Percentiles rank a stretch among this genome's conserved stretches.
Evolutionary conservation across 805 yeast species (phyloP).

Genomic region (Ogataea siamensis): DNA sequence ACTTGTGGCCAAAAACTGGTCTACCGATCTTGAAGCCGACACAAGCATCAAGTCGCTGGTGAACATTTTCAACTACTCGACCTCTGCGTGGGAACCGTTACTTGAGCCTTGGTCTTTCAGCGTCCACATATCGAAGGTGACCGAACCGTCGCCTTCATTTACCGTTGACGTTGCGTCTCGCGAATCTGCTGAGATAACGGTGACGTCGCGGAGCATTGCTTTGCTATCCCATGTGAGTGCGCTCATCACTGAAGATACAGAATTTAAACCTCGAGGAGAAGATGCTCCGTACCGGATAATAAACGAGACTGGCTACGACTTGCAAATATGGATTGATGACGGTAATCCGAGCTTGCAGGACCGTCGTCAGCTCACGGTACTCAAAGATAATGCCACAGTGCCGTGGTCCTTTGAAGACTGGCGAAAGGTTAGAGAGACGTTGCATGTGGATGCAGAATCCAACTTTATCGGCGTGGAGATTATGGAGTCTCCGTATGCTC

Average conservation of each 20-base stretch:
- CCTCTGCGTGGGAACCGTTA: conserved; percentile 93
- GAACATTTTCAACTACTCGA: conserved; percentile 82
- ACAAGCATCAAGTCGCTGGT: conserved; percentile 62
- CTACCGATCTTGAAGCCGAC: conserved; percentile 73
- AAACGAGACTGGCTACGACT: conserved; percentile 81
- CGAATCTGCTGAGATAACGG: conserved; percentile 71
- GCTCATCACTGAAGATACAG: conserved; percentile 51
- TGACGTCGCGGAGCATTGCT: conserved; percentile 80
- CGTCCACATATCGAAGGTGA: conserved; percentile 56
- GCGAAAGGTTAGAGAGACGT: conserved; percentile 77
- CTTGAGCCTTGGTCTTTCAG: conserved; percentile 85
- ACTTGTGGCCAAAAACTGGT: conserved; percentile 75
- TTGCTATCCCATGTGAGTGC: conserved; percentile 66
- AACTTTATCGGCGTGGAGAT: conserved; percentile 64
- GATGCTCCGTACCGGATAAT: conserved; percentile 77
- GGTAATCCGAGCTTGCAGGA: conserved; percentile 25
- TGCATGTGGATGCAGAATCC: conserved; percentile 62
- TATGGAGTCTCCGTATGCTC: conserved; percentile 52
- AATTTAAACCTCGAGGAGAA: conserved; percentile 65
- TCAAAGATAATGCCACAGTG: conserved; percentile 48
- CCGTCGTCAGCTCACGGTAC: conserved; percentile 32
- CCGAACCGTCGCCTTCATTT: conserved; percentile 46
- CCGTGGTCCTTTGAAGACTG: conserved; percentile 97
- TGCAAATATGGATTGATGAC: conserved; percentile 80
- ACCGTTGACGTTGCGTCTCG: conserved; percentile 72